A percentile compares a stretch with the other conserved stretches of the same genome.
phyloP scores from a whole-genome alignment of 129 eudicot species.

The Tagetes patula region DNA sequence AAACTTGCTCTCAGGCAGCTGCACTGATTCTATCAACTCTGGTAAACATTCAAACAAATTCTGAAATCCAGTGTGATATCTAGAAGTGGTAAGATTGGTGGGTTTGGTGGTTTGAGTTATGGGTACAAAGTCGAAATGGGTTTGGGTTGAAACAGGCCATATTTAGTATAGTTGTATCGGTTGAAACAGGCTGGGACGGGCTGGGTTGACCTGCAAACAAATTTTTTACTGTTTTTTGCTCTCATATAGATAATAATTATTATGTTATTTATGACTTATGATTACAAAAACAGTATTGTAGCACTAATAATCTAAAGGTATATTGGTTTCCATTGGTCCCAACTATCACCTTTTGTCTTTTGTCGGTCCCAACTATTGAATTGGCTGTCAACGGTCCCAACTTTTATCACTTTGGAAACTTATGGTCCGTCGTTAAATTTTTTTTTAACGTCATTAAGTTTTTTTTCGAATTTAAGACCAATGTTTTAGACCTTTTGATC shows the following conservation, averaged over 20 bases:
- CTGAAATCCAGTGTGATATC: slow-evolving; percentile 7
- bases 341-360: too few species aligned
- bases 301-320: not conserved
- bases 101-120: not conserved
- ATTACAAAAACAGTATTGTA: not conserved
- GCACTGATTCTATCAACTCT: slow-evolving; percentile 90
- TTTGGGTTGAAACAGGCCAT: not conserved
- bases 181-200: not conserved
- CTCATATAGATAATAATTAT: not conserved
- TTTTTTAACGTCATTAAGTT: too few species aligned
- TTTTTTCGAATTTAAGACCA: too few species aligned
- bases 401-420: too few species aligned
- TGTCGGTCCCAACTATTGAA: too few species aligned
- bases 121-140: not conserved
- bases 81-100: not conserved
- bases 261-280: not conserved
- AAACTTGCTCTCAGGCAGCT: slow-evolving; percentile 93
- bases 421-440: too few species aligned
- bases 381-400: too few species aligned
- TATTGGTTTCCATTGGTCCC: too few species aligned
- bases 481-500: too few species aligned
- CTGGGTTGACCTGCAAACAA: slow-evolving; percentile 14
- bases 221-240: not conserved
- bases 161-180: not conserved
- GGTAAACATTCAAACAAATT: slow-evolving; percentile 39